Evolutionary conservation across 345 rosid genomes (phyloP).

Genomic region (Gossypium bickii): DNA sequence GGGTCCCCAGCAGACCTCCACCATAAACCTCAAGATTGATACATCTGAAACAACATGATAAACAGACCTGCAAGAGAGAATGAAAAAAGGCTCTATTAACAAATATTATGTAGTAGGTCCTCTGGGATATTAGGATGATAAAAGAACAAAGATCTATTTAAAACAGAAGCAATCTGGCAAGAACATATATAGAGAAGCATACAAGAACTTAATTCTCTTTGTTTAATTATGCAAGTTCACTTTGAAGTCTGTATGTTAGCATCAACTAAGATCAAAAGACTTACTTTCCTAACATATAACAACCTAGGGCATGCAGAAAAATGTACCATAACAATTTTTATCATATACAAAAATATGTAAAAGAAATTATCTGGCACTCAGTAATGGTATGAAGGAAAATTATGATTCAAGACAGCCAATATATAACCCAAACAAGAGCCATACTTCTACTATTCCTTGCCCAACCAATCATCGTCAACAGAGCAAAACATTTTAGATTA

Average conservation of each 20-base stretch:
- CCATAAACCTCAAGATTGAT: constrained; percentile 90
- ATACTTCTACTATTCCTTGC: background rate
- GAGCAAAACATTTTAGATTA: background rate
- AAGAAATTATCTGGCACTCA: background rate
- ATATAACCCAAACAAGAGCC: background rate
- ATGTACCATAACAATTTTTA: background rate
- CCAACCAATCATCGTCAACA: constrained; percentile 1
- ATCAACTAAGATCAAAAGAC: background rate
- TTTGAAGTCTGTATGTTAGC: background rate
- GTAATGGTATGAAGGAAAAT: background rate
- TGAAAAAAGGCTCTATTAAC: background rate
- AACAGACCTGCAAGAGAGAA: constrained; percentile 51
- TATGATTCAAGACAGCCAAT: background rate
- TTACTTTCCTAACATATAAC: constrained; percentile 2
- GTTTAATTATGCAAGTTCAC: background rate
- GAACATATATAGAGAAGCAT: background rate
- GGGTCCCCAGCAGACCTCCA: constrained; percentile 98
- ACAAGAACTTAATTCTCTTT: background rate
- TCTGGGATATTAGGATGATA: background rate
- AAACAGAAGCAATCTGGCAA: background rate
- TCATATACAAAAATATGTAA: background rate
- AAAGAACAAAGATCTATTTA: background rate
- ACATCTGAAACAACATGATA: constrained; percentile 79
- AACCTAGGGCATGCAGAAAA: background rate
- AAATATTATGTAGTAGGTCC: constrained; percentile 1